phyloP scores from a whole-genome alignment of 2,329 filamentous ascomycete genomes.

The Aspergillus costaricaensis region DNA sequence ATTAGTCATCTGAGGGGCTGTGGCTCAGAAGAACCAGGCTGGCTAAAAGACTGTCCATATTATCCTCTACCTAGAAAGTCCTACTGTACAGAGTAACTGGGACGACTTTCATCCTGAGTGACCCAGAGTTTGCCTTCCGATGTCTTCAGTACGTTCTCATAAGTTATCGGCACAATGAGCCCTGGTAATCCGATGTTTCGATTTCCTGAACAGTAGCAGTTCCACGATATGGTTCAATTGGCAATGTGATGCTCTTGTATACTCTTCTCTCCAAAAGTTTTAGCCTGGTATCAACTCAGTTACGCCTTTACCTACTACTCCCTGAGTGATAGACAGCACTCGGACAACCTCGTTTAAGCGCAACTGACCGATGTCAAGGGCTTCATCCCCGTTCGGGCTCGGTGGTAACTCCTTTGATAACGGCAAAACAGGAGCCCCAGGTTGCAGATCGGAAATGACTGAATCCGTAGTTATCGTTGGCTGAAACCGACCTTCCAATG shows the following conservation, averaged over 20 bases:
- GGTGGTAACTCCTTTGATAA: background rate
- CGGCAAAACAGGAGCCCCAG: background rate
- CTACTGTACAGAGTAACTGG: no score
- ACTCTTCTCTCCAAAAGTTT: background rate
- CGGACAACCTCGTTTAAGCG: background rate
- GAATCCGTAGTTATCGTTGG: background rate
- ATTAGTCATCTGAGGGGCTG: background rate
- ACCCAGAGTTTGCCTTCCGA: background rate
- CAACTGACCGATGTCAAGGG: background rate
- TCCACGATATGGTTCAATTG: background rate
- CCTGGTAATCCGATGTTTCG: background rate
- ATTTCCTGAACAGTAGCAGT: background rate
- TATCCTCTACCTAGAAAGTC: no score
- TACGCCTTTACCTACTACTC: background rate
- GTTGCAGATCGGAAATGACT: background rate
- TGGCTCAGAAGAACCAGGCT: background rate
- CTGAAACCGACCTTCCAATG: background rate
- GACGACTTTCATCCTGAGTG: background rate
- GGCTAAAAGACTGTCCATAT: background rate
- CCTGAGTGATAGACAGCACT: background rate
- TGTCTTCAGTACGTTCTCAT: background rate
- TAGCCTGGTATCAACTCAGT: background rate
- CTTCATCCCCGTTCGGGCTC: no score
- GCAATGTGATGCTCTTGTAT: background rate
- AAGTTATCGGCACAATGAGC: background rate